Evolutionary conservation across 78 protist genomes (phyloP).

Genomic region (Dictyostelium intermedium): DNA sequence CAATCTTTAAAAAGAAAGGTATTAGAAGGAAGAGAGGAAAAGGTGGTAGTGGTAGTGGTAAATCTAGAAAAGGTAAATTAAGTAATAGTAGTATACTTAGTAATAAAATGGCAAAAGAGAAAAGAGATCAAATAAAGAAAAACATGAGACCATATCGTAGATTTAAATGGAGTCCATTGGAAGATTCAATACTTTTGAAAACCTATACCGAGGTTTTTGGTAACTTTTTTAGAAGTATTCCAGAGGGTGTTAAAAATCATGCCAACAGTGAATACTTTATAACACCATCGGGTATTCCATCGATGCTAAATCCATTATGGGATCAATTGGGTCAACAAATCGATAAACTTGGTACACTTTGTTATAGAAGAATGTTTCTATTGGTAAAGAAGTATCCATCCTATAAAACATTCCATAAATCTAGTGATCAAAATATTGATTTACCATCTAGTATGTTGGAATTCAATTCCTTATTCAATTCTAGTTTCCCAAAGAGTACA

Average conservation of each 20-base stretch:
- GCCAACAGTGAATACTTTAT: not conserved
- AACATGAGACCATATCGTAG: not conserved
- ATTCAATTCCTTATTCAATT: not conserved
- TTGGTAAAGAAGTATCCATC: conserved; percentile 42
- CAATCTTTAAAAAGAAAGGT: not conserved
- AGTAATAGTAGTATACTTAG: not conserved
- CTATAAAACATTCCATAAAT: not conserved
- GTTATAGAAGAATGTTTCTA: not conserved
- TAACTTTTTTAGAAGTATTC: not conserved
- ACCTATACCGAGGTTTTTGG: not conserved
- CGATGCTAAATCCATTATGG: conserved; percentile 14
- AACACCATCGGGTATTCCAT: conserved; percentile 31
- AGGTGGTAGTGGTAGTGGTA: not conserved
- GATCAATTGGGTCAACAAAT: not conserved
- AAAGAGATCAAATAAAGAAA: not conserved
- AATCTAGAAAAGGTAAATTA: not conserved
- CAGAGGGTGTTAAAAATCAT: not conserved
- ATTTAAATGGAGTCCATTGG: conserved; percentile 1
- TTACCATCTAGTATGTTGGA: not conserved
- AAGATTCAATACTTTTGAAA: not conserved
- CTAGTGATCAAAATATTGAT: not conserved
- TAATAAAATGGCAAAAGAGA: not conserved
- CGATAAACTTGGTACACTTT: not conserved
- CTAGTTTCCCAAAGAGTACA: not conserved
- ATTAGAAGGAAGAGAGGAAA: not conserved